Base-by-base conservation (phyloP, 352 stramenopile species). In the Globisporangium recalcitrans region DNA sequence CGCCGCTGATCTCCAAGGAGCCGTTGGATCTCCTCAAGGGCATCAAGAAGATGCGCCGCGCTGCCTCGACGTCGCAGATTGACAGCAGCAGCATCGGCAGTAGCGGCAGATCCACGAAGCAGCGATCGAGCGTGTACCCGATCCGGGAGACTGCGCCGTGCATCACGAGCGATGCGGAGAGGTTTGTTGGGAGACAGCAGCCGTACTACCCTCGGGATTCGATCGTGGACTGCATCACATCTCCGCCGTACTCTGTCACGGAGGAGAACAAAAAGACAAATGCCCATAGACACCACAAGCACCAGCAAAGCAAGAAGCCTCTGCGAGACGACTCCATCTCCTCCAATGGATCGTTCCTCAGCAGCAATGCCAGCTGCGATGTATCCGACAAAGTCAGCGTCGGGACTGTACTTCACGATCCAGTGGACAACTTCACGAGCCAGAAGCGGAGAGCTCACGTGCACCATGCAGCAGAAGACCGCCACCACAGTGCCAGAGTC, bases 211-310 rank as follows among this genome's bases (percentile, higher is more conserved):
- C 60, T n/a, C 38, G 60, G 21, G 52, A 61, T 52, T 65, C 60
- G 42, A n/a, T 51, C 42, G 60, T 65, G 40, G 61, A 65, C 52
- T 65, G 60, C 52, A 56, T 65, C 31, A 52, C 42, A 42, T 61
- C 52, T 3, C 60, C 52, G 4, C 31, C 16, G 2, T 40, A 42
- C 40, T 19, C 40, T 27, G 22, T 52, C 14, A 16, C 19, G 4
- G 55, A 61, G 13, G 40, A 61, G 55, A 32, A 16, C 19, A 32
- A 51, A 22, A 36, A 22, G 16, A 1, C 24, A 9, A 29, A n/a
- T 10, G 16, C 44, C 4, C 54, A 14, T 36, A n/a, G 49, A 38
- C 49, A 40, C 8, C 55, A 61, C 21, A 26, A 61, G 22, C 60
- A 36, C 6, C 24, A 40, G 16, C 32, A 22, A 40, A 13, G 40